Conservation (phyloP, 306 rosid genomes). For the Argentina anserina region DNA sequence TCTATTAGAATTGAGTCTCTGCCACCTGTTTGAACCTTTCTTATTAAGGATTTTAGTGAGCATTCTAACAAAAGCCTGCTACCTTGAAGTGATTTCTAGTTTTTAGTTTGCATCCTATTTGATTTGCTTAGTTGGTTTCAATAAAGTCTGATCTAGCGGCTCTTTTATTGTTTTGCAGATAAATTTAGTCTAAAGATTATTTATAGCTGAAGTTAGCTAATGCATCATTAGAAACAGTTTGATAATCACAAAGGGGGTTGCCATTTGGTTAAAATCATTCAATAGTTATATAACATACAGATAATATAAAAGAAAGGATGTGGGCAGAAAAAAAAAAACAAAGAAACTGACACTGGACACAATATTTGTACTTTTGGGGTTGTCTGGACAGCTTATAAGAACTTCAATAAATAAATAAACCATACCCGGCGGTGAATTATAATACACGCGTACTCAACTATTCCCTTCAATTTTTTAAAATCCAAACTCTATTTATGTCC, state of each 20-base stretch:
- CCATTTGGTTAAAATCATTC: too few relatives aligned
- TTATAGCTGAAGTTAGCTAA: background rate
- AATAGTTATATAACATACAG: background rate
- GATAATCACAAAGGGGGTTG: too few relatives aligned
- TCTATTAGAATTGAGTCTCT: background rate
- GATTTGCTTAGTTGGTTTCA: constrained; percentile 5
- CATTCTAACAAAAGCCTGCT: background rate
- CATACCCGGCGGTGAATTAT: background rate
- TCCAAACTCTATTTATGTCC: background rate
- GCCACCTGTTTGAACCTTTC: background rate
- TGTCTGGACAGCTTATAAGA: background rate
- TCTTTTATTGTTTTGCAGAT: constrained; percentile 5
- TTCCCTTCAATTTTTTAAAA: background rate
- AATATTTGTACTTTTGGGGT: background rate
- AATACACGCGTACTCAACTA: background rate
- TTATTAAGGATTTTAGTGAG: background rate
- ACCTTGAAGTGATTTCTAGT: background rate
- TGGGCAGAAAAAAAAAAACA: too few relatives aligned
- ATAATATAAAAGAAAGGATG: background rate
- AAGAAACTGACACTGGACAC: background rate
- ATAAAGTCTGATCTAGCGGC: background rate
- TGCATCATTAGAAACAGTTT: background rate
- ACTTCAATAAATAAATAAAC: background rate
- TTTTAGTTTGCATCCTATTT: background rate
- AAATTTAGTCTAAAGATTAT: background rate